Evolutionary conservation across 2,329 filamentous ascomycete species (phyloP), one percentile per base, ranked within the genome.

Genomic region (Fusarium sambucinum): DNA sequence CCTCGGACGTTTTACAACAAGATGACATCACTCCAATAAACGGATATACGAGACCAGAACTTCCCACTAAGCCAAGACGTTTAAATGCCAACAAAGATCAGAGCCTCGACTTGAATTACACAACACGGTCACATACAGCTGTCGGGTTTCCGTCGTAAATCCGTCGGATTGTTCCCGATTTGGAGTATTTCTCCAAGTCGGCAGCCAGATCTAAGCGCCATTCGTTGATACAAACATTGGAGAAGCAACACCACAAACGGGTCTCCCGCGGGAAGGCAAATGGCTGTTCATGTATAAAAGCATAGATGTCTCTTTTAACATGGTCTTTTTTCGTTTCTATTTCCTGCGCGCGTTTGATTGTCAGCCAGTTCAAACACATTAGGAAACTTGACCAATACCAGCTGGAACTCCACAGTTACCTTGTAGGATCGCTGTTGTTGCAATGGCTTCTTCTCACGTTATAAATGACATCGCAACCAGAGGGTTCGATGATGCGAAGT

Each of bases 401-500:
- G 42, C 27, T 30, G 42, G 27, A 30, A 45, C 42, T 8, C 12
- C 42, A 45, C 17, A 13, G 27, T 29, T 45, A n/a, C 25, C 6
- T 45, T 45, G n/a, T 21, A 30, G 23, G 23, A 29, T 38, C n/a
- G 17, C 32, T 29, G 44, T 17, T 38, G 16, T 23, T 38, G 58
- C 55, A 48, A 74, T 74, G 72, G 29, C 46, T 6, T 52, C 46
- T 11, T 54, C 58, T 21, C 45, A 71, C 14, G 32, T 78, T 76
- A 68, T 93, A 85, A 76, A 91, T 85, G 80, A 75, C 30, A 71
- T 72, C 51, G 82, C 82, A 45, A 73, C 76, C 8, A 83, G 90
- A 52, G 90, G 90, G 57, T 93, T 93, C 77, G 80, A 85, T 66
- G 83, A 92, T 67, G 90, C 89, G 19, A 75, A 82, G 3, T 81